Evolutionary conservation across 2,329 filamentous ascomycete genomes (phyloP).

Genomic region (Sporothrix dimorphospora): DNA sequence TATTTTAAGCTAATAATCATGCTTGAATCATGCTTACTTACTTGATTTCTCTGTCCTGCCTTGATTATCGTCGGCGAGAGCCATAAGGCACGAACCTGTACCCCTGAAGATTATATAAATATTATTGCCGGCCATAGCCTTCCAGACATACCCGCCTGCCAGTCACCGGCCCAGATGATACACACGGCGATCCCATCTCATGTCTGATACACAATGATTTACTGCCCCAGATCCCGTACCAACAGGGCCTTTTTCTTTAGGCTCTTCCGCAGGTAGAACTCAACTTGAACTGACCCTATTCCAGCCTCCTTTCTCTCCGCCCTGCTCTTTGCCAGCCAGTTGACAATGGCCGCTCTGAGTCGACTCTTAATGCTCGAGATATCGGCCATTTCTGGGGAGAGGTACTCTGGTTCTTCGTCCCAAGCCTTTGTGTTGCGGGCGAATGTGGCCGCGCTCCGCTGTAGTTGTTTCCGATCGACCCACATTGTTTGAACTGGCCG

Average conservation of each 20-base stretch:
- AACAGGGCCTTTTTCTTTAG: slow-evolving; percentile 27
- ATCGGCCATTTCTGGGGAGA: slow-evolving; percentile 27
- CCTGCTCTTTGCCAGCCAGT: slow-evolving; percentile 28
- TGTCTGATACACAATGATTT: slow-evolving; percentile 4
- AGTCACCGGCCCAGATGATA: not conserved
- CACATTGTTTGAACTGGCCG: slow-evolving; percentile 15
- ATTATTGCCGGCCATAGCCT: not conserved
- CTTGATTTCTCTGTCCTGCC: not conserved
- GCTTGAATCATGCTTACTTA: not conserved
- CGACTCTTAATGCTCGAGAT: slow-evolving; percentile 29
- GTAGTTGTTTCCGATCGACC: slow-evolving; percentile 20
- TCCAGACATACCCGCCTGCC: not conserved
- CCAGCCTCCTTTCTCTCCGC: not conserved
- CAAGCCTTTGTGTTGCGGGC: not conserved
- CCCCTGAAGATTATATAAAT: not conserved
- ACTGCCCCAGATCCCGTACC: not conserved
- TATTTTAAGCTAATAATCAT: not conserved
- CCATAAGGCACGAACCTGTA: not conserved
- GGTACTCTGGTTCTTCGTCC: not conserved
- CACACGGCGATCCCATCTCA: not conserved
- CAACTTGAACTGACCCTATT: slow-evolving; percentile 25
- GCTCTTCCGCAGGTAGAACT: slow-evolving; percentile 30
- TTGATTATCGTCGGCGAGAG: not conserved
- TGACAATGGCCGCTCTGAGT: slow-evolving; percentile 19
- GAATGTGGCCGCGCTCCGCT: slow-evolving; percentile 1